These are phyloP conservation scores for Odonthalia washingtoniensis DNA, from an alignment of 31 red algal genomes.

Conservation along the genomic window DNA sequence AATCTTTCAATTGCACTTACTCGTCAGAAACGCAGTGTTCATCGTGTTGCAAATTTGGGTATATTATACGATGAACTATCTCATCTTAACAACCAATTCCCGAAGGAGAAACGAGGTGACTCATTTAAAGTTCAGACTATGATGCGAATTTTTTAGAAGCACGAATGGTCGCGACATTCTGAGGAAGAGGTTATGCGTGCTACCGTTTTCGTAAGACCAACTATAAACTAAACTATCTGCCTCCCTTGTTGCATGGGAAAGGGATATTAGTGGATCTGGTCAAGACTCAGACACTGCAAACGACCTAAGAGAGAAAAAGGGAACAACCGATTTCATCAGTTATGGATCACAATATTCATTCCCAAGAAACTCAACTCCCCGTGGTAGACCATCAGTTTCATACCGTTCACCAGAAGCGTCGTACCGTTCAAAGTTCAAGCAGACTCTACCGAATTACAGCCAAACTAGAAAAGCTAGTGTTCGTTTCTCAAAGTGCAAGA, in stretches of 20 bases:
- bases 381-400: not conserved
- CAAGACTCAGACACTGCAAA: not conserved
- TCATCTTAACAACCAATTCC: not conserved
- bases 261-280: not conserved
- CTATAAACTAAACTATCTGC: not conserved
- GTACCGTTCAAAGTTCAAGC: not conserved
- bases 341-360: not conserved
- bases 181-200: not conserved
- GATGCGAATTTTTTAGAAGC: not conserved
- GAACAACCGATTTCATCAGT: not conserved
- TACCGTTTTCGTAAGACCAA: not conserved
- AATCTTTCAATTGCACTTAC: not conserved
- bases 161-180: not conserved
- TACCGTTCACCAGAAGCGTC: not conserved
- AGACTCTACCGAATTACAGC: not conserved
- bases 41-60: not conserved
- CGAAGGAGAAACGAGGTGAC: not conserved
- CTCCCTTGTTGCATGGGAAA: not conserved
- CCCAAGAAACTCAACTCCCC: not conserved
- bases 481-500: not conserved
- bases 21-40: not conserved
- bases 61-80: not conserved
- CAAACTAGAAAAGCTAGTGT: too few relatives aligned
- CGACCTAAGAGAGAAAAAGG: not conserved
- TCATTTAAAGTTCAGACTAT: not conserved